Evolutionary conservation across 208 protist genomes (phyloP).

Genomic region (Kentomonas sorsogonicus): DNA sequence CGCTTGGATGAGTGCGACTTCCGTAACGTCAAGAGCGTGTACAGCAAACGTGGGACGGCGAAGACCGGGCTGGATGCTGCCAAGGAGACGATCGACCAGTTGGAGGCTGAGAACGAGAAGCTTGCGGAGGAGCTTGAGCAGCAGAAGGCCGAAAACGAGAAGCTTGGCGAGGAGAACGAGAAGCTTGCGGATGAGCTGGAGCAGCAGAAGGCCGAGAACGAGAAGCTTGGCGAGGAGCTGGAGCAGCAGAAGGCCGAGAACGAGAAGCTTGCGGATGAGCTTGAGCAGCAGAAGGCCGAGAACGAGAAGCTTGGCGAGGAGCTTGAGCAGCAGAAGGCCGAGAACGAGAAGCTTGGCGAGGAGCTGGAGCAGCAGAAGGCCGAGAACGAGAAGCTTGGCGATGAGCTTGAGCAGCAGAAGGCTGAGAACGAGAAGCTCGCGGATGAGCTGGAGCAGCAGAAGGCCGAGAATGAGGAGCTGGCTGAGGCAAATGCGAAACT

Average conservation of each 20-base stretch:
- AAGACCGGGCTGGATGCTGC: too few relatives aligned
- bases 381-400: conserved; percentile 26
- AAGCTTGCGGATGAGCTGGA: conserved; percentile 19
- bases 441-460: neutral
- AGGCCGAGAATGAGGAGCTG: conserved; percentile 13
- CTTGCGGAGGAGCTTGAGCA: conserved; percentile 7
- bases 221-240: conserved; percentile 8
- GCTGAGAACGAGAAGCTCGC: conserved; percentile 13
- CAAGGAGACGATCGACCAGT: too few relatives aligned
- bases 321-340: conserved; percentile 22
- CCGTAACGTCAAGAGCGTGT: too few relatives aligned
- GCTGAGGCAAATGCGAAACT: conserved; percentile 10
- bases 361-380: conserved; percentile 8
- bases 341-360: conserved; percentile 1
- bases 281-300: neutral
- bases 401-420: conserved; percentile 21
- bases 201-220: conserved; percentile 16
- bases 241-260: conserved; percentile 1
- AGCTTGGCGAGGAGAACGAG: conserved; percentile 23
- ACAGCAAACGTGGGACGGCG: too few relatives aligned
- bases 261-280: conserved; percentile 8
- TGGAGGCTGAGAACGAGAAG: conserved; percentile 8
- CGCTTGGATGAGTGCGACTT: too few relatives aligned
- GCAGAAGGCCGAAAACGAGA: conserved; percentile 19
- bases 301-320: conserved; percentile 21